A percentile compares a stretch with the other conserved stretches of the same genome.
Conservation (phyloP, 2,329 filamentous ascomycete genomes). For the Pseudopyrenochaeta lycopersici region DNA sequence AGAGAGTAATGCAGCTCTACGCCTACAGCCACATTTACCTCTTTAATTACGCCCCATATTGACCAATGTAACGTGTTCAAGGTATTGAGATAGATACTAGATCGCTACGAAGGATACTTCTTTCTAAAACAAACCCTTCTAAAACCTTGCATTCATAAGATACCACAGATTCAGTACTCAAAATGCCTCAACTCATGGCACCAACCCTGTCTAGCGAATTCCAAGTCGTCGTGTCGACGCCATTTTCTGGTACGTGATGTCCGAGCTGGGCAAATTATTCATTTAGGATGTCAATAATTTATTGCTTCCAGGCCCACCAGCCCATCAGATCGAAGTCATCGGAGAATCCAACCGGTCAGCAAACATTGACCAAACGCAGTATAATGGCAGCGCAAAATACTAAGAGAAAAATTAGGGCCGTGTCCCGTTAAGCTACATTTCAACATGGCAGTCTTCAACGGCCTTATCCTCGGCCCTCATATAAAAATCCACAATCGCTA, state of each 20-base stretch:
- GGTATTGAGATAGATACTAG: no score
- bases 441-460: background rate
- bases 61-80: no score
- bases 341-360: constrained; percentile 53
- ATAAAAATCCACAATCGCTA: background rate
- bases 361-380: constrained; percentile 41
- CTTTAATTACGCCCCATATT: no score
- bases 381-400: constrained; percentile 41
- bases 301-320: constrained; percentile 23
- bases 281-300: background rate
- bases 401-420: constrained; percentile 52
- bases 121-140: no score
- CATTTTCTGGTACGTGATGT: constrained; percentile 33
- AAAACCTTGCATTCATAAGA: no score
- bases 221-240: constrained; percentile 66
- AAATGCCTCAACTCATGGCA: constrained; percentile 51
- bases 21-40: no score
- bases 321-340: constrained; percentile 50
- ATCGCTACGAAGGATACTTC: no score
- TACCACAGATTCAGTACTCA: no score
- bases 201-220: constrained; percentile 85
- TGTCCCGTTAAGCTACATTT: constrained; percentile 44
- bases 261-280: constrained; percentile 18
- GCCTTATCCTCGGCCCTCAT: no score
- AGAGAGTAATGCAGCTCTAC: no score